Percentiles rank a stretch among this genome's conserved stretches.
These are phyloP conservation scores for Micractinium sp. DNA, from an alignment of 139 green algal species.

Conservation along the genomic window DNA sequence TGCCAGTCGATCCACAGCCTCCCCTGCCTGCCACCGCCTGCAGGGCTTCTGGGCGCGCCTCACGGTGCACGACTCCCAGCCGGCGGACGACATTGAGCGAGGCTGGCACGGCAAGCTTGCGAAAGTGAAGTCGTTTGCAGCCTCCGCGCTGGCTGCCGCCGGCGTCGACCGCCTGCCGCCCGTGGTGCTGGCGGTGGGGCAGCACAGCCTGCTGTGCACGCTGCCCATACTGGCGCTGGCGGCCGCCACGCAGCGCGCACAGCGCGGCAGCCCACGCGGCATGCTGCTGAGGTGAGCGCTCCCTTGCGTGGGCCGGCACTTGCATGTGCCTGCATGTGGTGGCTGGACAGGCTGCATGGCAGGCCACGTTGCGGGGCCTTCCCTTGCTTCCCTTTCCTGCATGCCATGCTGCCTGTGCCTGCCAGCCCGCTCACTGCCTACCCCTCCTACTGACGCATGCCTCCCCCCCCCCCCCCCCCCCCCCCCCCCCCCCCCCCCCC, in stretches of 20 bases:
- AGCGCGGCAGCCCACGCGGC: not conserved
- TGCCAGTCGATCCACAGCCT: not conserved
- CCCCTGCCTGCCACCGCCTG: not conserved
- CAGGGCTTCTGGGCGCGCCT: constrained; percentile 47
- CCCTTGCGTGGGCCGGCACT: too few species aligned
- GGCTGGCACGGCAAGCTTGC: constrained; percentile 26
- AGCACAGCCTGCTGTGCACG: constrained; percentile 28
- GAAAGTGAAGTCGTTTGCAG: not conserved
- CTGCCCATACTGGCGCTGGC: not conserved
- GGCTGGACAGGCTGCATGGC: not conserved
- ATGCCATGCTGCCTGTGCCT: too few species aligned
- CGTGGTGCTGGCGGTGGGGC: not conserved
- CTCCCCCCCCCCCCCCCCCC: not conserved
- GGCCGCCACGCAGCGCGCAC: not conserved
- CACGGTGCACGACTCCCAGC: constrained; percentile 37
- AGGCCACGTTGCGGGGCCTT: too few species aligned
- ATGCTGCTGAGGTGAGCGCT: not conserved
- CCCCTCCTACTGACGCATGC: not conserved
- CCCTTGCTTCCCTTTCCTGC: too few species aligned
- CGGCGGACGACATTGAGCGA: not conserved
- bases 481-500: too few species aligned
- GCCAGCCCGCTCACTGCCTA: not conserved
- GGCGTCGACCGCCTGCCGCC: not conserved
- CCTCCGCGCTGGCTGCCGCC: not conserved
- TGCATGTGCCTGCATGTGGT: not conserved